phyloP scores from a whole-genome alignment of 169 alveolate species.

The Theileria parva region DNA sequence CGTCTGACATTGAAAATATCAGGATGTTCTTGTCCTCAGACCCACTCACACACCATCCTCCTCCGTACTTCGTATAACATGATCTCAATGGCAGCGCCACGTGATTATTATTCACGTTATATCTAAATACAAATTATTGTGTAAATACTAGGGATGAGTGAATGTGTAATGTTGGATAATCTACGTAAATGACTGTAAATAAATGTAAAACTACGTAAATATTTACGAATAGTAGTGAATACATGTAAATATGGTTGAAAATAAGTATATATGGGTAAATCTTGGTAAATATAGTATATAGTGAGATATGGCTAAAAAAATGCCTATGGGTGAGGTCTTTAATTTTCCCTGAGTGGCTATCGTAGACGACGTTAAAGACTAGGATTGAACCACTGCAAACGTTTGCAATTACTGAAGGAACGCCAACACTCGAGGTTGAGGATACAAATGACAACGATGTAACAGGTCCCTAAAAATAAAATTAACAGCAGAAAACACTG shows the following conservation, averaged over 20 bases:
- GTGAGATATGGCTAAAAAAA: not conserved
- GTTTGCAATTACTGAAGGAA: constrained; percentile 70
- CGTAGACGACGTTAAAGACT: constrained; percentile 78
- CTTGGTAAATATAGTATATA: not conserved
- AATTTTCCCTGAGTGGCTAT: constrained; percentile 60
- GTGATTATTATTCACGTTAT: constrained; percentile 70
- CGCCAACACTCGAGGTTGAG: constrained; percentile 47
- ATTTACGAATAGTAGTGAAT: no score
- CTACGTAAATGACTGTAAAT: no score
- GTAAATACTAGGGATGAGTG: no score
- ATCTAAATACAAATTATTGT: constrained; percentile 14
- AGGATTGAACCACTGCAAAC: constrained; percentile 82
- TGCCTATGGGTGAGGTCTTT: constrained; percentile 42
- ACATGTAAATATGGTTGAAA: no score
- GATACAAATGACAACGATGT: constrained; percentile 76
- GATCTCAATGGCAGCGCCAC: constrained; percentile 73
- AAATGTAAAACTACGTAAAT: no score
- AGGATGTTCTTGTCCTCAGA: constrained; percentile 77
- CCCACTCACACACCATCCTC: constrained; percentile 80
- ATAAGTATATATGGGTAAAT: no score
- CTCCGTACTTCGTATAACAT: constrained; percentile 74
- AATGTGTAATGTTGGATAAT: no score
- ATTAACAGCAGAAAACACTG: constrained; percentile 1
- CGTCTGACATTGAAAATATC: constrained; percentile 68
- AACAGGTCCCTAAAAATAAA: constrained; percentile 63